Evolutionary conservation across 2,329 filamentous ascomycete genomes (phyloP).

Genomic region (Sclerotiophoma versabilis): DNA sequence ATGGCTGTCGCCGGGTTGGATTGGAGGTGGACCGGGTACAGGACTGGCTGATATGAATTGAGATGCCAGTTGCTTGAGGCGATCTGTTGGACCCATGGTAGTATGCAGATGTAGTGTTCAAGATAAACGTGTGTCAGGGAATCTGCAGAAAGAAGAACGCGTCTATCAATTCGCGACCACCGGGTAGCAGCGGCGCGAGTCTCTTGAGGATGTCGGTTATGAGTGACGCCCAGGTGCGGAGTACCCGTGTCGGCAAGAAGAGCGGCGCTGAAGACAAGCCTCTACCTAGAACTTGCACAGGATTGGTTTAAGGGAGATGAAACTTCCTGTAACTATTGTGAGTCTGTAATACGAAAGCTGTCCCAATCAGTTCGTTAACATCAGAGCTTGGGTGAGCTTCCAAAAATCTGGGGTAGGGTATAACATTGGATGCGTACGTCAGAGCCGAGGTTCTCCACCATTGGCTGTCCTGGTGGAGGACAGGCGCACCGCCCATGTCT

Average conservation of each 20-base stretch:
- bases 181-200: neutral
- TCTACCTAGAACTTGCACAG: neutral
- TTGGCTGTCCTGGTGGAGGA: conserved; percentile 16
- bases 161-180: neutral
- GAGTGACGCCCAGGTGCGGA: conserved; percentile 25
- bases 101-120: neutral
- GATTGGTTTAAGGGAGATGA: neutral
- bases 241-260: conserved; percentile 12
- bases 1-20: conserved; percentile 45
- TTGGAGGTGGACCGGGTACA: conserved; percentile 45
- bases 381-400: conserved; percentile 3
- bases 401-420: conserved; percentile 30
- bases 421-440: conserved; percentile 25
- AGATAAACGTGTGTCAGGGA: neutral
- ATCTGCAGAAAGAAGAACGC: neutral
- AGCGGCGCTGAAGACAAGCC: conserved; percentile 7
- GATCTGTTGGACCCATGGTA: conserved; percentile 29
- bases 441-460: conserved; percentile 41
- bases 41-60: conserved; percentile 46
- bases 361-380: neutral
- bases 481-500: conserved; percentile 15
- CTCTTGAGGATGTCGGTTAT: conserved; percentile 17
- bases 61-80: conserved; percentile 48
- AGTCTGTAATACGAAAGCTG: neutral
- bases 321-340: neutral